These are phyloP conservation scores for Borovskyia barvae DNA, from an alignment of 208 protist species.

Conservation along the genomic window DNA sequence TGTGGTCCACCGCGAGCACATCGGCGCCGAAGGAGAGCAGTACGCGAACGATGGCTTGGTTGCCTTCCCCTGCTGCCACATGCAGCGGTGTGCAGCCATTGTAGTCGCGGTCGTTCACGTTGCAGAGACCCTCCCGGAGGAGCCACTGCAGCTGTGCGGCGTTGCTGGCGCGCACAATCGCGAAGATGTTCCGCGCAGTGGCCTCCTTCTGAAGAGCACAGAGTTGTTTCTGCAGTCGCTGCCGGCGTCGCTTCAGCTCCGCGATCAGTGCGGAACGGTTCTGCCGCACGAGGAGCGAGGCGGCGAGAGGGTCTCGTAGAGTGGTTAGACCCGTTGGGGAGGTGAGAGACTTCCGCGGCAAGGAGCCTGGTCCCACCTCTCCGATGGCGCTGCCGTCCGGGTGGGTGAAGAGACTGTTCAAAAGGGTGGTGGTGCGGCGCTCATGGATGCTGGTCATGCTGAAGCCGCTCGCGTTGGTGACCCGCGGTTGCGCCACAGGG, in stretches of 20 bases:
- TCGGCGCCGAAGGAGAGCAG: conserved; percentile 84
- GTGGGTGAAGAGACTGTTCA: not conserved
- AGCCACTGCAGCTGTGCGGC: conserved; percentile 76
- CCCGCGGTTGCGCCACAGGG: no score
- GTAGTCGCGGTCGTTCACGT: conserved; percentile 84
- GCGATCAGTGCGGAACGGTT: conserved; percentile 54
- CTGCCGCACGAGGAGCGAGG: conserved; percentile 33
- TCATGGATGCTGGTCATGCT: not conserved
- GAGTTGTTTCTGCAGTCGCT: conserved; percentile 54
- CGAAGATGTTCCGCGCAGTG: conserved; percentile 74
- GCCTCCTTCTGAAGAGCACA: conserved; percentile 49
- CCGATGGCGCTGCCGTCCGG: not conserved
- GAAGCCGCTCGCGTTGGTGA: not conserved
- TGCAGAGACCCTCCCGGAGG: conserved; percentile 53
- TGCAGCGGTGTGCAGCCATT: conserved; percentile 87
- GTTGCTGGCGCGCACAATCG: conserved; percentile 76
- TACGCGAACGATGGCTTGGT: conserved; percentile 70
- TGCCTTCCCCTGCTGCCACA: conserved; percentile 79
- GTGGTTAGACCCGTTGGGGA: not conserved
- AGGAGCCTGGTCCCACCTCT: conserved; percentile 5
- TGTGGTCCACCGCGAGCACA: conserved; percentile 60
- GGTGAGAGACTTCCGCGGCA: no score
- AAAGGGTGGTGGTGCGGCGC: not conserved
- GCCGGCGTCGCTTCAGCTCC: conserved; percentile 68
- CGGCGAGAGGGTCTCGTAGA: conserved; percentile 23